Evolutionary conservation across 148 eudicot genomes (phyloP).

Genomic region (Polygonum maritimum): DNA sequence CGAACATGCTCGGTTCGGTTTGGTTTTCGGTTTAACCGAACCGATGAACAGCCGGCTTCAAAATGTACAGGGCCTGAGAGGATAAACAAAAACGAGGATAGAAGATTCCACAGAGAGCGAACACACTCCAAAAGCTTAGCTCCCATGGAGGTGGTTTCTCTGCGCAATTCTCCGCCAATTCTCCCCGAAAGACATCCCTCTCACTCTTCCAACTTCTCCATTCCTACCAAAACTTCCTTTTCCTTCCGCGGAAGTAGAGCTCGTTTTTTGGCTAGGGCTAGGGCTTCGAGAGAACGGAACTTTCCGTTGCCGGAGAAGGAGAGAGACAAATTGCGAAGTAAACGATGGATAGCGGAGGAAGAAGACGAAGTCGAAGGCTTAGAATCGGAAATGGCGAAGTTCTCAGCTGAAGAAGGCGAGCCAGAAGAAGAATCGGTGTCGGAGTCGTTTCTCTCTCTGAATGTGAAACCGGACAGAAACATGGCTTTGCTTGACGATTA

Average conservation of each 20-base stretch:
- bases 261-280: slow-evolving; percentile 6
- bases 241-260: slow-evolving; percentile 4
- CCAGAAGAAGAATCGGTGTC: slow-evolving; percentile 24
- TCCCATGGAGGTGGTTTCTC: slow-evolving; percentile 24
- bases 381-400: slow-evolving; percentile 8
- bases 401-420: slow-evolving; percentile 17
- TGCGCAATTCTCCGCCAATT: slow-evolving; percentile 12
- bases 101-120: neutral
- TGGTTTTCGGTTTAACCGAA: too few relatives aligned
- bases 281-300: slow-evolving; percentile 13
- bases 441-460: slow-evolving; percentile 45
- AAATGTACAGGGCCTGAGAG: neutral
- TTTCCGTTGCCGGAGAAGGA: slow-evolving; percentile 11
- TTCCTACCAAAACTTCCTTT: neutral
- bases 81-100: slow-evolving; percentile 6
- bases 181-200: slow-evolving; percentile 14
- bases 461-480: slow-evolving; percentile 69
- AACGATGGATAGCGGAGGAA: slow-evolving; percentile 10
- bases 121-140: neutral
- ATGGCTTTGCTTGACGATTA: slow-evolving; percentile 74
- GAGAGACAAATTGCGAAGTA: neutral
- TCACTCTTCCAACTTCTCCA: slow-evolving; percentile 12
- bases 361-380: slow-evolving; percentile 14
- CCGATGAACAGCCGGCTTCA: too few relatives aligned
- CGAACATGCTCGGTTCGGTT: too few relatives aligned